These are phyloP conservation scores for Candida sithepensis DNA, from an alignment of 805 yeast species.

Conservation along the genomic window DNA sequence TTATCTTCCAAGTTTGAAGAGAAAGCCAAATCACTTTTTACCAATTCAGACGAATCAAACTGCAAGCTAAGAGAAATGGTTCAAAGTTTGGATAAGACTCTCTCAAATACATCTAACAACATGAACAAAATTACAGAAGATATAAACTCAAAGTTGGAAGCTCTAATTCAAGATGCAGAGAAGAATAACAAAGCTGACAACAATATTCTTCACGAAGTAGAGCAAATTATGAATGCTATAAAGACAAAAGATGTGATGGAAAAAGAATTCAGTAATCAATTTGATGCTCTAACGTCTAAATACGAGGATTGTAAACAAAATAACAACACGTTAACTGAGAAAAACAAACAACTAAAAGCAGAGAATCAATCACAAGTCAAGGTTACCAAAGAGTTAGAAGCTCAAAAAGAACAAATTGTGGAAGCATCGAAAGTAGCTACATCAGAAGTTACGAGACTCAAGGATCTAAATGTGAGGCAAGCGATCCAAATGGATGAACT, in stretches of 20 bases:
- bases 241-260: not conserved
- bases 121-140: not conserved
- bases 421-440: not conserved
- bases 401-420: not conserved
- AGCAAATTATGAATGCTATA: not conserved
- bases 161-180: not conserved
- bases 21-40: no score
- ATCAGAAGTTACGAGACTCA: not conserved
- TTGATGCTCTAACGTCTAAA: not conserved
- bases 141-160: not conserved
- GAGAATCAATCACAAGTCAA: not conserved
- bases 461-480: conserved; percentile 1
- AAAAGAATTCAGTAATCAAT: not conserved
- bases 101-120: not conserved
- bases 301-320: not conserved
- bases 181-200: not conserved
- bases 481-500: conserved; percentile 2
- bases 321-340: not conserved
- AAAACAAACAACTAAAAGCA: not conserved
- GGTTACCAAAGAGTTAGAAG: not conserved
- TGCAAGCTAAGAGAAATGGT: not conserved
- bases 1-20: no score
- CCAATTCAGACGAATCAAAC: not conserved
- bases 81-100: not conserved
- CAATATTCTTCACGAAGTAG: not conserved